phyloP scores from a whole-genome alignment of 805 yeast species.

The Sungouiella blattae region DNA sequence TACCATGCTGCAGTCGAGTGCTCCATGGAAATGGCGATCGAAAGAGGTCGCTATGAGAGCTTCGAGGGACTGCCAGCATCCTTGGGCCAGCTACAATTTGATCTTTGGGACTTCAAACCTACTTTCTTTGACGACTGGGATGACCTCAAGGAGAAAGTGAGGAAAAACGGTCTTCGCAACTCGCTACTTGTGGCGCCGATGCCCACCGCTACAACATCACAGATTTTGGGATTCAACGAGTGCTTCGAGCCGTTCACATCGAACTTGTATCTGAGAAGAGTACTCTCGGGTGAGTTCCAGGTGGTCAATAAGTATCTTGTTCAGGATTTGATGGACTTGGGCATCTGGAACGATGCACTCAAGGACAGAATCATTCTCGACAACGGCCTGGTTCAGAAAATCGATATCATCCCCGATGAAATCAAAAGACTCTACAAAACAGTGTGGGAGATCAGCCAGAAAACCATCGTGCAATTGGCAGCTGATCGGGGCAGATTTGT shows the following conservation, averaged over 20 bases:
- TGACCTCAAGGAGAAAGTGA: conserved; percentile 54
- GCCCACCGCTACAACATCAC: conserved; percentile 99
- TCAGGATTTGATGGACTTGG: conserved; percentile 75
- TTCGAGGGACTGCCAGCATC: conserved; percentile 90
- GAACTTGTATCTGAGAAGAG: conserved; percentile 86
- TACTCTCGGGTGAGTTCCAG: conserved; percentile 90
- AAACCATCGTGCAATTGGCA: conserved; percentile 80
- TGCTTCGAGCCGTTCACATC: conserved; percentile 97
- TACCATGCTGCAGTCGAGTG: conserved; percentile 92
- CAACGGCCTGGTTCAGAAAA: conserved; percentile 82
- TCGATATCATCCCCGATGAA: conserved; percentile 70
- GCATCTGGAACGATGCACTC: conserved; percentile 78
- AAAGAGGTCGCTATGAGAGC: conserved; percentile 65
- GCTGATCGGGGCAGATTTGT: conserved; percentile 71
- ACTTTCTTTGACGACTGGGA: conserved; percentile 82
- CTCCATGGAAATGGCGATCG: conserved; percentile 74
- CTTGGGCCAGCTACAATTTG: conserved; percentile 78
- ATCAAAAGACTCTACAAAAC: conserved; percentile 82
- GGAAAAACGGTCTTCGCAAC: conserved; percentile 72
- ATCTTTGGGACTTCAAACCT: conserved; percentile 81
- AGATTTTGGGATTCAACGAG: conserved; percentile 88
- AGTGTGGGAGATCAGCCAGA: conserved; percentile 95
- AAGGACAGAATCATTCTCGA: conserved; percentile 71
- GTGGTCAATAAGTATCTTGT: conserved; percentile 84
- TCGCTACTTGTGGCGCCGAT: conserved; percentile 88